phyloP scores from a whole-genome alignment of 139 green algal species.

The Ettlia oleoabundans region DNA sequence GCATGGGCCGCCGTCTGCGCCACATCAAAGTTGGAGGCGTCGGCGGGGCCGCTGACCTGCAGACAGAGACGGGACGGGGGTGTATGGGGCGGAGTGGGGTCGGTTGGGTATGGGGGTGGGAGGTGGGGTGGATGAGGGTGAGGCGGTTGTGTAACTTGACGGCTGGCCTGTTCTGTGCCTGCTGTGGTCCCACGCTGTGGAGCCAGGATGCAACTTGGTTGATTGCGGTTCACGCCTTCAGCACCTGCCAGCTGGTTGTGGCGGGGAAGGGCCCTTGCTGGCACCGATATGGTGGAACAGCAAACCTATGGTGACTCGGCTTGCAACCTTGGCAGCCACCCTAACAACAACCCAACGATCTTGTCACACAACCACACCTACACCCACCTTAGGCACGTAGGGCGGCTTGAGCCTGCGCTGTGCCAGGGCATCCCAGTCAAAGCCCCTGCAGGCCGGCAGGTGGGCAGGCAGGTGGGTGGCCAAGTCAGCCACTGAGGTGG shows the following conservation, averaged over 20 bases:
- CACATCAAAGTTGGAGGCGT: conserved; percentile 68
- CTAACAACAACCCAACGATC: too few species aligned
- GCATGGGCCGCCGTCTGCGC: neutral
- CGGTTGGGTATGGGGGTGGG: neutral
- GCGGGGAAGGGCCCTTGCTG: too few species aligned
- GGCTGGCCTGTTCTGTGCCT: neutral
- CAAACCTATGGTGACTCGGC: too few species aligned
- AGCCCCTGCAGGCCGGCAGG: too few species aligned
- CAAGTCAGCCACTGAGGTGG: neutral
- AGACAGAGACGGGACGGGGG: neutral
- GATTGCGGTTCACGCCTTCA: too few species aligned
- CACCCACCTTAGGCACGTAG: conserved; percentile 73
- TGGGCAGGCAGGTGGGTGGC: neutral
- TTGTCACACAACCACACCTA: neutral
- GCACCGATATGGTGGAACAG: too few species aligned
- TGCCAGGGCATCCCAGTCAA: conserved; percentile 86
- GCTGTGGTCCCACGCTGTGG: too few species aligned
- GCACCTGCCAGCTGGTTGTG: too few species aligned
- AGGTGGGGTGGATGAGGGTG: too few species aligned
- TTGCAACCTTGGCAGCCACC: too few species aligned
- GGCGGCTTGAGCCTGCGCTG: conserved; percentile 67
- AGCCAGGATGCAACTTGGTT: too few species aligned
- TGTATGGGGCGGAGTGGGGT: neutral
- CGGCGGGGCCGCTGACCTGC: conserved; percentile 59
- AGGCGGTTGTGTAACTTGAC: too few species aligned